Conservation (phyloP, 331 rosid genomes). For the Saraca asoca region DNA sequence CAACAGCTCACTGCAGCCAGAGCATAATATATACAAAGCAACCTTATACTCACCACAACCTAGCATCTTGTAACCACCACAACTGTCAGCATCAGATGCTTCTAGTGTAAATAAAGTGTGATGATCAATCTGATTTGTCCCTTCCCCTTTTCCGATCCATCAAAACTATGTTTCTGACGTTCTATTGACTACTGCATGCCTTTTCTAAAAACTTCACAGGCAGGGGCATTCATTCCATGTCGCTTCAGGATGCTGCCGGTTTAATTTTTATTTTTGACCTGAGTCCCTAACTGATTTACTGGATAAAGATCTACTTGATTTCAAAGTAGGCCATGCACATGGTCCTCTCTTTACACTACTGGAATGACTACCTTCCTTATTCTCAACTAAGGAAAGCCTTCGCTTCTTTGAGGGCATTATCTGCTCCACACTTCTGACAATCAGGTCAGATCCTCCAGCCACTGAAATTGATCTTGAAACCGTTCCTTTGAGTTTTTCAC, state of each 20-base stretch:
- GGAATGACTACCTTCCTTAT: constrained; percentile 48
- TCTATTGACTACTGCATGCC: constrained; percentile 57
- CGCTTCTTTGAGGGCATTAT: constrained; percentile 67
- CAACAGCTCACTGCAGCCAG: constrained; percentile 48
- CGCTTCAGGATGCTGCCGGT: constrained; percentile 49
- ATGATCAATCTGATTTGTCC: constrained; percentile 57
- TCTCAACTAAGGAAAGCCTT: constrained; percentile 55
- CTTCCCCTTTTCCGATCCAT: constrained; percentile 80
- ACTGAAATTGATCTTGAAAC: constrained; percentile 39
- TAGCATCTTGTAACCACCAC: constrained; percentile 38
- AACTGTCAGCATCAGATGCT: constrained; percentile 35
- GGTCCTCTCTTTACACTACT: constrained; percentile 51
- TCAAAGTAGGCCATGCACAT: constrained; percentile 65
- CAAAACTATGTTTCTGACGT: constrained; percentile 57
- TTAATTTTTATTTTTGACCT: constrained; percentile 49
- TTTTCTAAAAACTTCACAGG: constrained; percentile 57
- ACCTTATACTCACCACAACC: not conserved
- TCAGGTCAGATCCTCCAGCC: constrained; percentile 48
- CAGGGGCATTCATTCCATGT: constrained; percentile 78
- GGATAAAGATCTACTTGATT: constrained; percentile 77
- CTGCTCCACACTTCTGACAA: constrained; percentile 49
- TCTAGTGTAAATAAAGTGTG: constrained; percentile 27
- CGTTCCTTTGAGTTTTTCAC: constrained; percentile 57
- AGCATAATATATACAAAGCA: constrained; percentile 42
- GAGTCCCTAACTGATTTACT: constrained; percentile 58